Conservation (phyloP, 495 filamentous ascomycete genomes). For the Penicillium tannophilum region DNA sequence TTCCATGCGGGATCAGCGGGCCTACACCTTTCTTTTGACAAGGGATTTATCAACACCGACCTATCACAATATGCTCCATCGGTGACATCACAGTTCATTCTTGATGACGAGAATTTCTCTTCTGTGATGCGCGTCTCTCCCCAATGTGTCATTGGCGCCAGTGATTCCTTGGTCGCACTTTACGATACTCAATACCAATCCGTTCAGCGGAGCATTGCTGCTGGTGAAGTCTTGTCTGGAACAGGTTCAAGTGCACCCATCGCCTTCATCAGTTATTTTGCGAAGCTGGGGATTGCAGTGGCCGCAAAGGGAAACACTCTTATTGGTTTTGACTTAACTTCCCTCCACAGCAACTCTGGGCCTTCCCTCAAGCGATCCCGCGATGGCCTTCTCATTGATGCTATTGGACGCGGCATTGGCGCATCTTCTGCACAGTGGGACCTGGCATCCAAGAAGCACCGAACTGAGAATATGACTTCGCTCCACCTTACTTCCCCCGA, state of each 20-base stretch:
- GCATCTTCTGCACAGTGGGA: conserved; percentile 41
- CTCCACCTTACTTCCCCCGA: conserved; percentile 39
- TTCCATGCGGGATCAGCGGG: conserved; percentile 49
- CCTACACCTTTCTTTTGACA: conserved; percentile 44
- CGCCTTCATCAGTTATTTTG: conserved; percentile 60
- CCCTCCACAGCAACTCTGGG: conserved; percentile 45
- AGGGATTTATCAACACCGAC: conserved; percentile 48
- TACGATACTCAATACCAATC: conserved; percentile 71
- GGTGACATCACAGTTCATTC: conserved; percentile 44
- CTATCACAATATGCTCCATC: conserved; percentile 48
- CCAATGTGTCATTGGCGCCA: conserved; percentile 48
- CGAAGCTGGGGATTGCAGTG: conserved; percentile 62
- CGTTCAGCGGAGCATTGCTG: conserved; percentile 57
- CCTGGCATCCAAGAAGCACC: conserved; percentile 36
- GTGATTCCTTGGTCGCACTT: conserved; percentile 51
- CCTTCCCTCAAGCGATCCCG: conserved; percentile 61
- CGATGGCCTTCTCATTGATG: conserved; percentile 69
- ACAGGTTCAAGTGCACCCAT: conserved; percentile 25
- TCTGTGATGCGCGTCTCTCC: conserved; percentile 50
- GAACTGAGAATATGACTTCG: conserved; percentile 31
- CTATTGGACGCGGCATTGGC: conserved; percentile 61
- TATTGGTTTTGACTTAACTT: conserved; percentile 64
- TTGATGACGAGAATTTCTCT: conserved; percentile 45
- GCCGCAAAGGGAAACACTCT: conserved; percentile 58
- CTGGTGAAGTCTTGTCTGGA: conserved; percentile 41